Evolutionary conservation across 805 yeast species (phyloP).

Genomic region (Monosporozyma servazzii): DNA sequence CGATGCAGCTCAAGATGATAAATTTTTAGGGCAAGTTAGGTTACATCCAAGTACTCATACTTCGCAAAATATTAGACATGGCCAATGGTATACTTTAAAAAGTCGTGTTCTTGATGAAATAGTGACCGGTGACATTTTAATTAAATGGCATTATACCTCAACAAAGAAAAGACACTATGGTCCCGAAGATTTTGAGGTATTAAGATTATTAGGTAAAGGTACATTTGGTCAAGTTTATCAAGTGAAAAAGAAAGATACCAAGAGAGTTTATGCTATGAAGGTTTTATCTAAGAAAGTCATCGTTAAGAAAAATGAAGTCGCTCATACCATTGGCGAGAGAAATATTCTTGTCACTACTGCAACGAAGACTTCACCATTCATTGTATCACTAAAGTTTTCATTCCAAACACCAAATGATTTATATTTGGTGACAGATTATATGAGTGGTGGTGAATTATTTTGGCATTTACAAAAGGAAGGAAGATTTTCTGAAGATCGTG

Average conservation of each 20-base stretch:
- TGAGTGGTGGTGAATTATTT: constrained; percentile 96
- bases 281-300: constrained; percentile 89
- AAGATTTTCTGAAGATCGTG: constrained; percentile 83
- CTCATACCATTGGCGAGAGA: constrained; percentile 96
- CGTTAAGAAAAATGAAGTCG: constrained; percentile 93
- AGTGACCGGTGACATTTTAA: constrained; percentile 68
- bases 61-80: constrained; percentile 33
- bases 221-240: constrained; percentile 98
- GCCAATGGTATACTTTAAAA: constrained; percentile 66
- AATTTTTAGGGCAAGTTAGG: constrained; percentile 77
- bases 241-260: constrained; percentile 83
- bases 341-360: constrained; percentile 90
- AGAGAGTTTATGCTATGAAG: constrained; percentile 94
- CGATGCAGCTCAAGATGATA: constrained; percentile 74
- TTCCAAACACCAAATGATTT: constrained; percentile 92
- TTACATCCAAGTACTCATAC: constrained; percentile 48
- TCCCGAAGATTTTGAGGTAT: constrained; percentile 89
- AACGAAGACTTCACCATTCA: constrained; percentile 80
- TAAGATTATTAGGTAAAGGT: constrained; percentile 87
- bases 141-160: constrained; percentile 62
- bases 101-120: constrained; percentile 69
- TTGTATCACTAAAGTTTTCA: constrained; percentile 90
- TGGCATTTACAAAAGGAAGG: constrained; percentile 98
- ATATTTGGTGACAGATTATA: constrained; percentile 90
- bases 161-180: constrained; percentile 73